Percentiles rank a stretch among this genome's conserved stretches.
Evolutionary conservation across 2,329 filamentous ascomycete species (phyloP).

Genomic region (Myriosclerotinia duriaeana): DNA sequence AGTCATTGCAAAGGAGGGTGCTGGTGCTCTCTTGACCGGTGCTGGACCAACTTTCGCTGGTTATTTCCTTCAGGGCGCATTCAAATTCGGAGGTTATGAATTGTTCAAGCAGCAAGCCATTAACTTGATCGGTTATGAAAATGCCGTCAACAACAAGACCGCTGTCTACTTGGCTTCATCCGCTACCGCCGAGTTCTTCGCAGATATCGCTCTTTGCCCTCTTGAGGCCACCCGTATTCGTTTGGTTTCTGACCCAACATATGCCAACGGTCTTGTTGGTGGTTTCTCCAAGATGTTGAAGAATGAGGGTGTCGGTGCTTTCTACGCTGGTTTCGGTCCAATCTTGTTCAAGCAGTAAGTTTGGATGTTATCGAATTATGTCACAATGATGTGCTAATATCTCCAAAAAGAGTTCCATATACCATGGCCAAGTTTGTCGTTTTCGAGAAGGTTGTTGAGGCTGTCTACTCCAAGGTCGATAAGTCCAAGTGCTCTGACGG

Average conservation of each 20-base stretch:
- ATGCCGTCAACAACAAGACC: conserved; percentile 74
- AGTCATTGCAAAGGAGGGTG: conserved; percentile 81
- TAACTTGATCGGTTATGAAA: conserved; percentile 74
- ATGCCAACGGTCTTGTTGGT: conserved; percentile 74
- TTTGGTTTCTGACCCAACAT: conserved; percentile 84
- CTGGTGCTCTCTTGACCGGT: conserved; percentile 81
- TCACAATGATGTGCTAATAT: background rate
- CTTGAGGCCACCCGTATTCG: conserved; percentile 92
- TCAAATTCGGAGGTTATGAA: conserved; percentile 95
- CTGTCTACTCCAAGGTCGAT: conserved; percentile 66
- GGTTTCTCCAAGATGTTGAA: conserved; percentile 82
- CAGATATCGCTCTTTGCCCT: conserved; percentile 82
- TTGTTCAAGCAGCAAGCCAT: conserved; percentile 94
- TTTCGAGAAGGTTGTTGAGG: conserved; percentile 83
- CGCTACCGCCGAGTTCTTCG: conserved; percentile 65
- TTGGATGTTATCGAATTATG: background rate
- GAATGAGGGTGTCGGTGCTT: conserved; percentile 78
- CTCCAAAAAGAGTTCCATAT: conserved; percentile 66
- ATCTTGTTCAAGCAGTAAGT: conserved; percentile 78
- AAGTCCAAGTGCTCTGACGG: conserved; percentile 67
- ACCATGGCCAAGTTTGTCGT: conserved; percentile 96
- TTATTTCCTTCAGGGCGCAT: conserved; percentile 91
- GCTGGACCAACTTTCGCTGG: conserved; percentile 81
- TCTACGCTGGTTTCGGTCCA: conserved; percentile 89
- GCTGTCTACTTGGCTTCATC: conserved; percentile 75